A percentile compares a stretch with the other conserved stretches of the same genome.
phyloP scores from a whole-genome alignment of 169 alveolate genomes.

The Toxoplasma gondii region DNA sequence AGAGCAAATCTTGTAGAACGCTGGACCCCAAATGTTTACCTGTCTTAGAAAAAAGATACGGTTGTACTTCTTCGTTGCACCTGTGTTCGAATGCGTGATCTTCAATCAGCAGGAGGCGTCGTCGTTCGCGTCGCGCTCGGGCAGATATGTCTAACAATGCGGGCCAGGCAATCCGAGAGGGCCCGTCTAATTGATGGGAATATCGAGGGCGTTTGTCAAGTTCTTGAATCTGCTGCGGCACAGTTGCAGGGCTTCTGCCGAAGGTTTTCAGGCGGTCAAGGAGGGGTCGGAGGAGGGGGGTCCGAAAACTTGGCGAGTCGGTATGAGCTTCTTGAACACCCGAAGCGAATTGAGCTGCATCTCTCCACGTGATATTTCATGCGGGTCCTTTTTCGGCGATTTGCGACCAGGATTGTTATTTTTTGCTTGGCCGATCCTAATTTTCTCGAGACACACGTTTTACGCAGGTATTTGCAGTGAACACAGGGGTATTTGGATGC shows the following conservation, averaged over 20 bases:
- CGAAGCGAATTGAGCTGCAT: slow-evolving; percentile 51
- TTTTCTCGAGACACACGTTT: neutral
- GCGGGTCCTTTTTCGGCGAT: neutral
- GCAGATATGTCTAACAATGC: slow-evolving; percentile 41
- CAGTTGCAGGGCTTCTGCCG: slow-evolving; percentile 59
- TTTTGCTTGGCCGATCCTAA: neutral
- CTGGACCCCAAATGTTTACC: slow-evolving; percentile 37
- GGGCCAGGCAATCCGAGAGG: slow-evolving; percentile 54
- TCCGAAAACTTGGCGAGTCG: slow-evolving; percentile 6
- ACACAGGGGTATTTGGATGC: neutral
- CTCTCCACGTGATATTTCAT: neutral
- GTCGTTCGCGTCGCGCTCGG: slow-evolving; percentile 55
- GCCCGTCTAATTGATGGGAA: slow-evolving; percentile 49
- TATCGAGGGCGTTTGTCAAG: slow-evolving; percentile 58
- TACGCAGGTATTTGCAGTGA: neutral
- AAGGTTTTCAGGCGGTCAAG: slow-evolving; percentile 25
- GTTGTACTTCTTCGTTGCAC: slow-evolving; percentile 43
- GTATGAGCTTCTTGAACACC: slow-evolving; percentile 52
- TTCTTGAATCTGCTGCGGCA: slow-evolving; percentile 49
- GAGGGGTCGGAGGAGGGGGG: neutral
- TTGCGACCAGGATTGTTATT: neutral
- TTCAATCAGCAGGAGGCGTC: slow-evolving; percentile 58
- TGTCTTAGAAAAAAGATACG: slow-evolving; percentile 52
- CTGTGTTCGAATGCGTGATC: slow-evolving; percentile 58
- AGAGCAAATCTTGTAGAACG: slow-evolving; percentile 32